A percentile compares a stretch with the other conserved stretches of the same genome.
Evolutionary conservation across 345 rosid genomes (phyloP).

Genomic region (Excoecaria cochinchinensis): DNA sequence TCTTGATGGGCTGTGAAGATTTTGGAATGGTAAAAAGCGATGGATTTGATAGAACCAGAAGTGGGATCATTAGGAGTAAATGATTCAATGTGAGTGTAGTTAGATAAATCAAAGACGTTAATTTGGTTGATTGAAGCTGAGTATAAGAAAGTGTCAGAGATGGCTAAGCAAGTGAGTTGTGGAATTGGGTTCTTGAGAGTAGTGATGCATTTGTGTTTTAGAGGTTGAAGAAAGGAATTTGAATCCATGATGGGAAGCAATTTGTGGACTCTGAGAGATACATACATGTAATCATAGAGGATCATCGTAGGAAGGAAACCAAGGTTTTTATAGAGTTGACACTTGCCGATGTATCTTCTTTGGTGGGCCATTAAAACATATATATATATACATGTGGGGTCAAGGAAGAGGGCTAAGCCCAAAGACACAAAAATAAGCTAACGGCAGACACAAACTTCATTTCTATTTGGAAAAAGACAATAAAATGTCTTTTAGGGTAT

Average conservation of each 20-base stretch:
- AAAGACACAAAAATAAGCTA: too few species aligned
- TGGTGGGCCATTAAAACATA: constrained; percentile 8
- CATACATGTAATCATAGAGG: not conserved
- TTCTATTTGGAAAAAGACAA: too few species aligned
- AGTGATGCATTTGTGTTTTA: constrained; percentile 22
- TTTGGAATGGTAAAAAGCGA: constrained; percentile 27
- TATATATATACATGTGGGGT: too few species aligned
- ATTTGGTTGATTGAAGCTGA: constrained; percentile 37
- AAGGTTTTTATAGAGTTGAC: not conserved
- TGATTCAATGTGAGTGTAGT: constrained; percentile 24
- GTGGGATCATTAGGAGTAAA: constrained; percentile 21
- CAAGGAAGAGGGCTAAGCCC: too few species aligned
- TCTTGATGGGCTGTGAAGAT: constrained; percentile 60
- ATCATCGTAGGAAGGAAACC: not conserved
- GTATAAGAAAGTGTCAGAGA: constrained; percentile 37
- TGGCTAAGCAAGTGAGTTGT: constrained; percentile 44
- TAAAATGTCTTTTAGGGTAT: too few species aligned
- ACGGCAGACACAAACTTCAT: too few species aligned
- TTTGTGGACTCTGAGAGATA: too few species aligned
- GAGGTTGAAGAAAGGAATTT: not conserved
- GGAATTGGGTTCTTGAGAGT: constrained; percentile 26
- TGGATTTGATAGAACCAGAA: constrained; percentile 46
- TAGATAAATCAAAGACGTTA: constrained; percentile 39
- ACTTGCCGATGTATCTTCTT: constrained; percentile 12
- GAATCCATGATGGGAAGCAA: not conserved